Evolutionary conservation across 495 filamentous ascomycete species (phyloP), one percentile per base, ranked within the genome.

Genomic region (Pyrenula massariospora): DNA sequence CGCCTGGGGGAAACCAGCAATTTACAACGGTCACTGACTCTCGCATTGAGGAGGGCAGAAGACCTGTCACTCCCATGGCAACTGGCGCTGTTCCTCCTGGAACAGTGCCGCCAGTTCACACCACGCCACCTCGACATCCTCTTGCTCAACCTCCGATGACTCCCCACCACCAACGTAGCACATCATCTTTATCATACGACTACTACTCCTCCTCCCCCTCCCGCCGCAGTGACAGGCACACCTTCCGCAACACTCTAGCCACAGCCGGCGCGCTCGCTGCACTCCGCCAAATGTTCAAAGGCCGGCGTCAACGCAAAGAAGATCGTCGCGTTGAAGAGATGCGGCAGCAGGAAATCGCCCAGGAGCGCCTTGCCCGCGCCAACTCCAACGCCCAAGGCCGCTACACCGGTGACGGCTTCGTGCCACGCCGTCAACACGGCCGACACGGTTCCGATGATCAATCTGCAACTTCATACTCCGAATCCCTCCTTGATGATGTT

Each of bases 251-350:
- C 63, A 84, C 84, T 0, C 59, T 93, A 24, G 79, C 84, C 25
- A 82, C 81, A 1, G 70, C 89, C 3, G 90, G 90, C 11, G 77
- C 78, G 8, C 68, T 79, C 73, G 71, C 86, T 64, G 69, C 88
- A 60, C 67, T 80, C 70, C 67, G 83, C 67, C 86, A 83, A 64
- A 75, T 83, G 61, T 82, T 85, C 62, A 83, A 77, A 36, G 79
- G 80, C 51, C 73, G 79, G 11, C 78, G 76, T 59, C 79, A 81
- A 15, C 72, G 76, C 51, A 83, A 80, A 61, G 84, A 88, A 54
- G 75, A 88, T 48, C 78, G 75, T 15, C 76, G 84, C n/a, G 53
- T 87, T 15, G 81, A 84, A 25, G 77, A 80, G 2, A 73, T 87
- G 21, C 79, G 75, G 48, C 68, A 69, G 48, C 73, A 67, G 42